Evolutionary conservation across 2,329 filamentous ascomycete species (phyloP), one percentile per base, ranked within the genome.

Genomic region (Colletotrichum somersetense): DNA sequence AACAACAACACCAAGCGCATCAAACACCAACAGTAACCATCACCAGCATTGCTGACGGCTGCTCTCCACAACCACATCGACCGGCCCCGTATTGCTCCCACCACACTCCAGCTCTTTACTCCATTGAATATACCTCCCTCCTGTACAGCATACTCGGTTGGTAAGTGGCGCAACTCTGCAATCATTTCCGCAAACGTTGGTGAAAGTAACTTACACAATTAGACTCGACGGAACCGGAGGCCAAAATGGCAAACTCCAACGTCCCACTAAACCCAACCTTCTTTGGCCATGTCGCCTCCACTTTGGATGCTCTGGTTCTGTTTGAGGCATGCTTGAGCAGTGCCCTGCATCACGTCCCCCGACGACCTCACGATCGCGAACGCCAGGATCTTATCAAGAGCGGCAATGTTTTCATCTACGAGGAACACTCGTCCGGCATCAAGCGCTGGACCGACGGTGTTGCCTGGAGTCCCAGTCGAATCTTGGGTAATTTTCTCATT

Each of bases 381-480:
- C 89, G 95, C 63, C 85, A 87, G 33, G 87, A 89, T 26, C 88
- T 97, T 63, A 96, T 97, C 78, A 89, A 89, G 75, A 97, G 94
- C 76, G 95, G 95, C 46, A 92, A 92, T 75, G 89, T 97, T 58
- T 96, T 97, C 82, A 93, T 97, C 75, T 98, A 97, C 80, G 94
- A 97, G 78, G 94, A 97, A 80, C 92, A 94, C 73, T 91, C 93
- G 0, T 97, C 95, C 0, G 94, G 94, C 6, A 97, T 97, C 83
- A 97, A 97, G 83, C 88, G 95, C 67, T 98, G 95, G 95, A 97
- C 95, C 0, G 95, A 98, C 76, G 95, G 95, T 18, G 90, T 96
- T 14, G 91, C 92, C 8, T 98, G 95, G 95, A 97, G 93, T 76
- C 95, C 95, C 0, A 97, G 92, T 80, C 91, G 93, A 20, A 96